These are phyloP conservation scores for Prunus fruticosa DNA, from an alignment of 306 rosid genomes.

Conservation along the genomic window DNA sequence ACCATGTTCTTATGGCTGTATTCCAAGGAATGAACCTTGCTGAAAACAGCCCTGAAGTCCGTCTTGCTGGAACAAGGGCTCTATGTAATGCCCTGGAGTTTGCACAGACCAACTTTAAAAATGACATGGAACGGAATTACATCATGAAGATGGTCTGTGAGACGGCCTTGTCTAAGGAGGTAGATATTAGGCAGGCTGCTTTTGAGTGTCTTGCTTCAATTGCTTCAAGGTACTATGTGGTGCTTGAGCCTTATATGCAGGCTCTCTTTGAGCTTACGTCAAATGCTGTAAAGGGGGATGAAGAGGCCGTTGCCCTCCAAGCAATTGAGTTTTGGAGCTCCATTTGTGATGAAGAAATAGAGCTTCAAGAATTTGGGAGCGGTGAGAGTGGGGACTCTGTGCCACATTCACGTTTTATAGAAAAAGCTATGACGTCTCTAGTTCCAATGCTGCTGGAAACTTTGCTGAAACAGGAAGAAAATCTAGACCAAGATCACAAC, in stretches of 20 bases:
- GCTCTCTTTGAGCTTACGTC: slow-evolving; percentile 36
- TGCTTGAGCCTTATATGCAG: slow-evolving; percentile 35
- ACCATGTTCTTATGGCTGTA: slow-evolving; percentile 33
- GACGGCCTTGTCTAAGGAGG: slow-evolving; percentile 35
- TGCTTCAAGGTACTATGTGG: slow-evolving; percentile 33
- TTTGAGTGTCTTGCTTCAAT: slow-evolving; percentile 43
- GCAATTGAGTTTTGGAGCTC: slow-evolving; percentile 43
- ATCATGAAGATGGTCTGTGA: slow-evolving; percentile 38
- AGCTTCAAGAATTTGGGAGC: slow-evolving; percentile 29
- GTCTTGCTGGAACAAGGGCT: slow-evolving; percentile 36
- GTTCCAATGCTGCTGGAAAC: slow-evolving; percentile 40
- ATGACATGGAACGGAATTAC: slow-evolving; percentile 33
- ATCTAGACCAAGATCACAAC: slow-evolving; percentile 34
- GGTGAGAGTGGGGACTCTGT: slow-evolving; percentile 25
- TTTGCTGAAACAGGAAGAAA: slow-evolving; percentile 38
- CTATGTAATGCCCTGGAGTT: slow-evolving; percentile 35
- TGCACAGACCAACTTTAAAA: slow-evolving; percentile 33
- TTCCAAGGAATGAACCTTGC: slow-evolving; percentile 37
- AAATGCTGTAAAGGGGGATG: slow-evolving; percentile 34
- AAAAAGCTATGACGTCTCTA: slow-evolving; percentile 28
- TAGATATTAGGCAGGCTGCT: slow-evolving; percentile 34
- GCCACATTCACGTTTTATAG: slow-evolving; percentile 24
- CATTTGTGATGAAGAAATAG: not conserved
- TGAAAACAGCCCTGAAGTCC: slow-evolving; percentile 31
- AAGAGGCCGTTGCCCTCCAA: slow-evolving; percentile 34